Conservation (phyloP, 164 flowering plant genomes). For the Piper betle region DNA sequence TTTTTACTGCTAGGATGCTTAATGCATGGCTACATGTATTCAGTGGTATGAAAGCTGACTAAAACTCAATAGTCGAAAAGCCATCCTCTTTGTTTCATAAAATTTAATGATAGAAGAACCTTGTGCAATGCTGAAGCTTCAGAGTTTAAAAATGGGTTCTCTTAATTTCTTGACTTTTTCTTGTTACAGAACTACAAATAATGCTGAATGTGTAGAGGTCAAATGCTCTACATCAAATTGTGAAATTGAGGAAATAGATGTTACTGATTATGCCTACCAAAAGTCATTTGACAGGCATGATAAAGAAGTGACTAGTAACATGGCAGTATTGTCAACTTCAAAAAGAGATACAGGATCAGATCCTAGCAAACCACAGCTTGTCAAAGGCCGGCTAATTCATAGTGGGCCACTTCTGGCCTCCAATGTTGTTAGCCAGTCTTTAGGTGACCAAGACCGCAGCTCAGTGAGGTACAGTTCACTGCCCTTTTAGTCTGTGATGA, state of each 20-base stretch:
- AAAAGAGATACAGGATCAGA: conserved; percentile 28
- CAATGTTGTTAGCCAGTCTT: conserved; percentile 39
- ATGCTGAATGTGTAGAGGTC: conserved; percentile 15
- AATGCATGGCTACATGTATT: background rate
- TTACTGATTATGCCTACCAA: conserved; percentile 16
- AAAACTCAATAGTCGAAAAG: background rate
- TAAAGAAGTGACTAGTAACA: conserved; percentile 32
- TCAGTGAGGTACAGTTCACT: conserved; percentile 45
- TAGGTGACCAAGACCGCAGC: conserved; percentile 36
- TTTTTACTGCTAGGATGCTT: no score
- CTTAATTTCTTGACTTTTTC: background rate
- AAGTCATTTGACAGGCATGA: conserved; percentile 19
- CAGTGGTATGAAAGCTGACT: background rate
- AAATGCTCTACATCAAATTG: conserved; percentile 20
- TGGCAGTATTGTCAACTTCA: conserved; percentile 22
- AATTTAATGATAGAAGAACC: conserved; percentile 22
- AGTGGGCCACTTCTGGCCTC: conserved; percentile 81
- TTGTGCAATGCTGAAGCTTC: background rate
- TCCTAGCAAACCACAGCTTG: conserved; percentile 29
- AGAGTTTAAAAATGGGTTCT: background rate
- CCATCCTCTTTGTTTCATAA: background rate
- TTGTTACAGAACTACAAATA: background rate
- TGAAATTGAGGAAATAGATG: conserved; percentile 21
- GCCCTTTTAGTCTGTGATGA: background rate
- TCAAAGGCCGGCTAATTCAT: conserved; percentile 46